Evolutionary conservation across 495 filamentous ascomycete species (phyloP).

Genomic region (Penicilliopsis zonata): DNA sequence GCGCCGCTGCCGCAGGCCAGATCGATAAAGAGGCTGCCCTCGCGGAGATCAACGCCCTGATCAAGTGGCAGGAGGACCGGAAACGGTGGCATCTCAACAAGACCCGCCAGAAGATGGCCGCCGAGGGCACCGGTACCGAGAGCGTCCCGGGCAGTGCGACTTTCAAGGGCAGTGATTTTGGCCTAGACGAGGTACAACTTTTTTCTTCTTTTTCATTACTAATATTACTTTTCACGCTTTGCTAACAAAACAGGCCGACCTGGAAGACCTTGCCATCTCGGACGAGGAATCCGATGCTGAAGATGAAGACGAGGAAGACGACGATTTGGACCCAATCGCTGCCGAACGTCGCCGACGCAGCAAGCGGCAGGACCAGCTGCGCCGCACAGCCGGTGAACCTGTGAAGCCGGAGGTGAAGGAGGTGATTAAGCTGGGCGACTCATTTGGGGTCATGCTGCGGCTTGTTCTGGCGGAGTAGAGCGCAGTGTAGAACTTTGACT

Average conservation of each 20-base stretch:
- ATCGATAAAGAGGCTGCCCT: slow-evolving; percentile 62
- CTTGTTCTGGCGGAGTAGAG: slow-evolving; percentile 75
- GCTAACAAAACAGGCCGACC: slow-evolving; percentile 37
- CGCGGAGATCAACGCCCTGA: slow-evolving; percentile 71
- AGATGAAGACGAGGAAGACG: slow-evolving; percentile 63
- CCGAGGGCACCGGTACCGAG: slow-evolving; percentile 46
- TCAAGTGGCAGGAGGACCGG: slow-evolving; percentile 85
- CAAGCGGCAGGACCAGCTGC: slow-evolving; percentile 64
- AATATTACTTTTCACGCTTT: slow-evolving; percentile 1
- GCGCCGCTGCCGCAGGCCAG: slow-evolving; percentile 51
- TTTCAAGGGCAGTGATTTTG: slow-evolving; percentile 75
- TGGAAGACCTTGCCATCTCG: slow-evolving; percentile 70
- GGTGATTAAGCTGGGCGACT: slow-evolving; percentile 61
- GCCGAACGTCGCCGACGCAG: slow-evolving; percentile 67
- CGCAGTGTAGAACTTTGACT: too few relatives aligned
- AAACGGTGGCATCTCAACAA: slow-evolving; percentile 98
- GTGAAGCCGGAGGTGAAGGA: slow-evolving; percentile 71
- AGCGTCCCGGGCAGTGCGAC: slow-evolving; percentile 34
- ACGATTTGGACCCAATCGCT: slow-evolving; percentile 73
- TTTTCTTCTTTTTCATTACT: slow-evolving; percentile 4
- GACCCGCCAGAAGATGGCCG: slow-evolving; percentile 97
- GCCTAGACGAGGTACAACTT: slow-evolving; percentile 58
- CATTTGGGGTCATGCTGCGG: slow-evolving; percentile 76
- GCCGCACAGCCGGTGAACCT: slow-evolving; percentile 80
- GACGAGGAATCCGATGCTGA: slow-evolving; percentile 54